phyloP scores from a whole-genome alignment of 805 yeast genomes.

The Metahyphopichia silvanorum region DNA sequence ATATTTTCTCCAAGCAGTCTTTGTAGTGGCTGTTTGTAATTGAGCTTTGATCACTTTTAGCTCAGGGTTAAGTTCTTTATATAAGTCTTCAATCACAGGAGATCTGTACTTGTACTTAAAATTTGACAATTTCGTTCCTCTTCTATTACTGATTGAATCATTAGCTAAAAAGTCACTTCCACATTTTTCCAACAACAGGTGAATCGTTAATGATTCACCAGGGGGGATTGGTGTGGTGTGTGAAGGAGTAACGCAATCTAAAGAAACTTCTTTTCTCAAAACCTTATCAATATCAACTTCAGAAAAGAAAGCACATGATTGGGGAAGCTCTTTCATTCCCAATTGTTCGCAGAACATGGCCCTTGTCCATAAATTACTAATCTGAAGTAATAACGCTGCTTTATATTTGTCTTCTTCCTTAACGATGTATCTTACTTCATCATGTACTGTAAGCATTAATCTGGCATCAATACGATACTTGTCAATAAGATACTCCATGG shows the following conservation, averaged over 20 bases:
- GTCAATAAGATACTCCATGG: slow-evolving; percentile 80
- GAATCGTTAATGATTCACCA: slow-evolving; percentile 75
- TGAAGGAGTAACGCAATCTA: slow-evolving; percentile 91
- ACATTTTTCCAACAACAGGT: slow-evolving; percentile 43
- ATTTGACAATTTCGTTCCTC: slow-evolving; percentile 3
- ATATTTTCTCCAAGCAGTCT: slow-evolving; percentile 22
- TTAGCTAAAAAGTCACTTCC: slow-evolving; percentile 9
- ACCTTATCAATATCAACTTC: slow-evolving; percentile 89
- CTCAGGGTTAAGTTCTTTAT: slow-evolving; percentile 15
- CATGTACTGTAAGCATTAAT: slow-evolving; percentile 86
- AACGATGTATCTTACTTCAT: slow-evolving; percentile 82
- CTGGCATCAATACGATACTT: slow-evolving; percentile 71
- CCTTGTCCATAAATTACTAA: slow-evolving; percentile 92
- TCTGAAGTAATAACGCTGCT: slow-evolving; percentile 80
- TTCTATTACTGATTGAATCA: slow-evolving; percentile 2
- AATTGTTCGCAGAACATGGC: slow-evolving; percentile 92
- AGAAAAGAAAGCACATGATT: slow-evolving; percentile 92
- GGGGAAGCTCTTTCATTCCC: slow-evolving; percentile 88
- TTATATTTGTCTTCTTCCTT: slow-evolving; percentile 70
- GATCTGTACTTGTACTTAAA: slow-evolving; percentile 15
- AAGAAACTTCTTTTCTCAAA: slow-evolving; percentile 86
- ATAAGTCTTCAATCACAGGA: slow-evolving; percentile 25
- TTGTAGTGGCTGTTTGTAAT: slow-evolving; percentile 24
- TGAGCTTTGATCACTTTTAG: slow-evolving; percentile 19
- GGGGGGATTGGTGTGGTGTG: slow-evolving; percentile 66